These are phyloP conservation scores for Gossypium raimondii DNA, from an alignment of 345 rosid genomes.

Conservation along the genomic window DNA sequence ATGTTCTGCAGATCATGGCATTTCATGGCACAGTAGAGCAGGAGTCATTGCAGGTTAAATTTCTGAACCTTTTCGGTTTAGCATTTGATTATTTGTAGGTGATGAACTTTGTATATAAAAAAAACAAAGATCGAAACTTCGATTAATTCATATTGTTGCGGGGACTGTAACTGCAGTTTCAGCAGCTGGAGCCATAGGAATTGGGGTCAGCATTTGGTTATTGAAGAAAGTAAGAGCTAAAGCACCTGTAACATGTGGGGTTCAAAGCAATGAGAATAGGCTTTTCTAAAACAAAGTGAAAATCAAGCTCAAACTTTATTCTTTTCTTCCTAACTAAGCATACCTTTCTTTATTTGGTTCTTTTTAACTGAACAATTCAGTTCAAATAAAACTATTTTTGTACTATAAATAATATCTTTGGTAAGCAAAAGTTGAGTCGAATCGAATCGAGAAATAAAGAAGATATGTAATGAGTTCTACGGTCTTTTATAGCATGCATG, in stretches of 20 bases:
- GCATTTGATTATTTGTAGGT: not conserved
- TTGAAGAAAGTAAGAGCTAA: constrained; percentile 69
- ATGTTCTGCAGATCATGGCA: constrained; percentile 38
- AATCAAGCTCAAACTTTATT: constrained; percentile 8
- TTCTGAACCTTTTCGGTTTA: not conserved
- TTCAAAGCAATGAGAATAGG: constrained; percentile 77
- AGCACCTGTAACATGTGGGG: constrained; percentile 85
- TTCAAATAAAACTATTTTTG: not conserved
- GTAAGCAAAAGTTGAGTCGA: not conserved
- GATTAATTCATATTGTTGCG: constrained; percentile 16
- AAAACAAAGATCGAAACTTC: not conserved
- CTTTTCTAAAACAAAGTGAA: constrained; percentile 41
- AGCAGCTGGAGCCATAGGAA: constrained; percentile 71
- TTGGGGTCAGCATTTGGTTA: constrained; percentile 76
- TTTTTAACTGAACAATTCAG: not conserved
- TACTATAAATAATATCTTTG: not conserved
- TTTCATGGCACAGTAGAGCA: constrained; percentile 30
- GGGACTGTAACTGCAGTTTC: constrained; percentile 76
- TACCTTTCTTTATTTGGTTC: constrained; percentile 2
- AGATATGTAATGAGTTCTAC: not conserved
- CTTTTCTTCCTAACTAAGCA: constrained; percentile 4
- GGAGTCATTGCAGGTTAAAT: constrained; percentile 56
- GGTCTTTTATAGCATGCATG: constrained; percentile 40
- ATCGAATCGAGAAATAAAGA: not conserved
- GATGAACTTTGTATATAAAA: not conserved